A percentile compares a stretch with the other conserved stretches of the same genome.
phyloP scores from a whole-genome alignment of 108 stramenopile species.

The Fistulifera pelliculosa region DNA sequence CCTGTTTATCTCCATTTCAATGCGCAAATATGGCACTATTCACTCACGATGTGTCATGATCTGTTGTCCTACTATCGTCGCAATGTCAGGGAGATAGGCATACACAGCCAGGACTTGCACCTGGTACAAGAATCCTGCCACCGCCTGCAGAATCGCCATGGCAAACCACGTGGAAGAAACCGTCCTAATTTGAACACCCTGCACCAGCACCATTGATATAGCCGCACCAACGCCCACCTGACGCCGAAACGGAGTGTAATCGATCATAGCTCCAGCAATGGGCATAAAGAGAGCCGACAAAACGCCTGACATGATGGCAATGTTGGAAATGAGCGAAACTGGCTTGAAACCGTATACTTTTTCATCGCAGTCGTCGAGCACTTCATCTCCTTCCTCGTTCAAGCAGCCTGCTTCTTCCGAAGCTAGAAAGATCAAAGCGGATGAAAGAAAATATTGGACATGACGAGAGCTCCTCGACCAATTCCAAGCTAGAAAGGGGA shows the following conservation, averaged over 20 bases:
- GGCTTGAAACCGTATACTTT: constrained; percentile 15
- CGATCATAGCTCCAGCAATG: constrained; percentile 57
- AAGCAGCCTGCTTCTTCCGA: constrained; percentile 23
- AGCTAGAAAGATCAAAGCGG: constrained; percentile 43
- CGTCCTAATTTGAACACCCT: constrained; percentile 42
- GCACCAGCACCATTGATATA: constrained; percentile 16
- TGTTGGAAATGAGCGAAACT: constrained; percentile 39
- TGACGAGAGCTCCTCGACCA: constrained; percentile 29
- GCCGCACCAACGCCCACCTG: constrained; percentile 36
- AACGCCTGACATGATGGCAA: constrained; percentile 48
- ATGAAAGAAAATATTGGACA: constrained; percentile 46
- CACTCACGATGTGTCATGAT: too few relatives aligned
- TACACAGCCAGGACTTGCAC: constrained; percentile 3
- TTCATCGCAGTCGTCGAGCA: constrained; percentile 22
- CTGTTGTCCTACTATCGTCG: neutral
- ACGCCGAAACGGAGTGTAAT: constrained; percentile 53
- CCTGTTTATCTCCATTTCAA: too few relatives aligned
- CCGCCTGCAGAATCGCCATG: constrained; percentile 41
- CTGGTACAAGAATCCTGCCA: constrained; percentile 14
- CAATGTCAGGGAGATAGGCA: constrained; percentile 54
- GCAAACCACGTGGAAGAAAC: constrained; percentile 42
- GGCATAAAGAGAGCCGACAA: constrained; percentile 44
- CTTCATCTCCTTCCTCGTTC: constrained; percentile 28
- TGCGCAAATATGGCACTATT: too few relatives aligned
- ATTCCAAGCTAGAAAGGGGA: constrained; percentile 15